Base-by-base conservation (phyloP, 768 basidiomycete genomes). In the Suillus lakei region DNA sequence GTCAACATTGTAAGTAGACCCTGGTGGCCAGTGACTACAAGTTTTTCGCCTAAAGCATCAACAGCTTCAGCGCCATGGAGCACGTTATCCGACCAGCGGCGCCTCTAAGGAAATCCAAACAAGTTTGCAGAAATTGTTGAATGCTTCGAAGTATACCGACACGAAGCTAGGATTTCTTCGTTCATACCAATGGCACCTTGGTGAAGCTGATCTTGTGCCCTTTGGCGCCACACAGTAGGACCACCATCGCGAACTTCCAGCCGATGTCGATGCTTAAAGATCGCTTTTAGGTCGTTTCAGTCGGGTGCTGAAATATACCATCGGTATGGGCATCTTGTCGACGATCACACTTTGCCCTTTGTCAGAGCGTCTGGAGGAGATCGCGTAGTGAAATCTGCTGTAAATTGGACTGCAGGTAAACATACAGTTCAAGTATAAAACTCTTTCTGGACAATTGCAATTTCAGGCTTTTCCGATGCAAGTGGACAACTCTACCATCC, bases 41-140 rank as follows among this genome's bases (percentile, higher is more conserved):
- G n/a, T 26, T n/a, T 21, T 43, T 41, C n/a, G 63, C 26, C 12
- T 66, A 41, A 76, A 63, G 7, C 23, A 13, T 28, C 36, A 39
- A 18, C 34, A 94, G 92, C 79, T 96, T 10, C 90, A 94, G 76
- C 82, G 93, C 13, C 93, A 96, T 71, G 93, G 92, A 3, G 87
- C 91, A 1, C 86, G 93, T 38, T 94, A 83, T 69, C 93, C 93
- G 0, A 94, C 92, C 0, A 68, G 72, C 0, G 80, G 81, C 2
- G 82, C 85, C 13, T 73, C 81, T 1, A 68, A 70, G 12, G 63
- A 66, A 34, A 91, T 91, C 10, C 67, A 74, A 21, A 66, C 71
- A 5, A 82, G 89, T 0, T 70, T 95, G 10, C 65, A 72, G 7
- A 91, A 90, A 67, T 78, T 95, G 0, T 72, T 85, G 64, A 70